These are phyloP conservation scores for Bothriochloa decipiens DNA, from an alignment of 176 grass and related monocot genomes.

Conservation along the genomic window DNA sequence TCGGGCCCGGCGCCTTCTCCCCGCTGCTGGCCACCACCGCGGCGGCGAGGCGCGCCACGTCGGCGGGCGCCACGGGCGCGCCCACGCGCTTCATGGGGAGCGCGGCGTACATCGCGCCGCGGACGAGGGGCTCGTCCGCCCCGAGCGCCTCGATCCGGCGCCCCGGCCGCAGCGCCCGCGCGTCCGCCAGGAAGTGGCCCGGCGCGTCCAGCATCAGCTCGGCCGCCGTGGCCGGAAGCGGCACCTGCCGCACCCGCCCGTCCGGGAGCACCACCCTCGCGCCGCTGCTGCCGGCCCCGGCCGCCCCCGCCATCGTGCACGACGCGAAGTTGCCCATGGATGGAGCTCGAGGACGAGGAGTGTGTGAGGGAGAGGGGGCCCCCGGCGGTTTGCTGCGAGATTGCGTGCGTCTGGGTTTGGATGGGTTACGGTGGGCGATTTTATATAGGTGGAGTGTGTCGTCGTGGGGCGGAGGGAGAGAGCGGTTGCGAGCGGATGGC, in stretches of 20 bases:
- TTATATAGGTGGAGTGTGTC: conserved; percentile 32
- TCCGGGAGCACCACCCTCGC: conserved; percentile 72
- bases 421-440: not conserved
- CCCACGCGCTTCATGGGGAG: conserved; percentile 83
- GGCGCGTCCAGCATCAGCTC: conserved; percentile 91
- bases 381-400: not conserved
- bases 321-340: conserved; percentile 89
- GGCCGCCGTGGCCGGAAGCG: conserved; percentile 52
- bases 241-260: conserved; percentile 42
- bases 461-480: not conserved
- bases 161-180: conserved; percentile 56
- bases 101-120: conserved; percentile 58
- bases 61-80: conserved; percentile 47
- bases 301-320: conserved; percentile 51
- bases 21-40: conserved; percentile 55
- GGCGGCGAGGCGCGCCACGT: conserved; percentile 58
- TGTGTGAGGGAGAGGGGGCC: not conserved
- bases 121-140: conserved; percentile 76
- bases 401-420: not conserved
- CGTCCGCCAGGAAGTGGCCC: conserved; percentile 73
- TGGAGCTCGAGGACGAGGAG: not conserved
- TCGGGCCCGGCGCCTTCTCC: conserved; percentile 10
- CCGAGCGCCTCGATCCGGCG: conserved; percentile 59
- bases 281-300: not conserved
- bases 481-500: not conserved